phyloP scores from a whole-genome alignment of 352 stramenopile genomes.

The Phytophthora cactorum region DNA sequence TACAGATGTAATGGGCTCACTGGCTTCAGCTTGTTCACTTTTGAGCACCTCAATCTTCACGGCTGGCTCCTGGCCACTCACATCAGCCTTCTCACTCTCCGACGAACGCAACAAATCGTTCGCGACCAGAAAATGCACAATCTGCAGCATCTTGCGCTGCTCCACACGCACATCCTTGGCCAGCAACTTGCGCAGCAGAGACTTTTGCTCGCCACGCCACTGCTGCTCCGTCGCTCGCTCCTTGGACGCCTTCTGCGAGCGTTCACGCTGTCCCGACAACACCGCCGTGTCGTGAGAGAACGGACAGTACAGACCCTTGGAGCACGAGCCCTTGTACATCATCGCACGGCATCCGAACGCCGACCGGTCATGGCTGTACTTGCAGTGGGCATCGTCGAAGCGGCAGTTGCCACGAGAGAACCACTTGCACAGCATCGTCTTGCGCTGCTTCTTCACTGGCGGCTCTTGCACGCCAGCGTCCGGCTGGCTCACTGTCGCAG shows the following conservation, averaged over 20 bases:
- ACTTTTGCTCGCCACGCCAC: conserved; percentile 70
- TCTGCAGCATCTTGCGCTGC: conserved; percentile 79
- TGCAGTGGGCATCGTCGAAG: conserved; percentile 58
- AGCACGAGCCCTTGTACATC: conserved; percentile 60
- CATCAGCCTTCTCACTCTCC: conserved; percentile 7
- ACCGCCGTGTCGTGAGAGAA: conserved; percentile 66
- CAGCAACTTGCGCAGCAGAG: conserved; percentile 77
- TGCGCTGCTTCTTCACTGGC: conserved; percentile 49
- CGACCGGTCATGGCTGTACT: conserved; percentile 74
- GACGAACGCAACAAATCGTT: conserved; percentile 61
- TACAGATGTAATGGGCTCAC: conserved; percentile 33
- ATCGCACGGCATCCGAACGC: conserved; percentile 66
- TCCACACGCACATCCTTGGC: conserved; percentile 73
- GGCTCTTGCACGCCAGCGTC: conserved; percentile 22
- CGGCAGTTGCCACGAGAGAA: conserved; percentile 70
- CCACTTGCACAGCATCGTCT: conserved; percentile 66
- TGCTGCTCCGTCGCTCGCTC: conserved; percentile 61
- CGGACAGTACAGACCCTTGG: conserved; percentile 58
- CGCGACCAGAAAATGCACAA: conserved; percentile 68
- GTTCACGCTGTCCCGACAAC: conserved; percentile 35
- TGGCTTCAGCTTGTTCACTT: conserved; percentile 32
- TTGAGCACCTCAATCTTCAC: conserved; percentile 30
- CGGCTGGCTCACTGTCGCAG: background rate
- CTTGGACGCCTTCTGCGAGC: conserved; percentile 38
- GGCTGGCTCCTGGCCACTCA: conserved; percentile 14